These are phyloP conservation scores for Senecio squalidus DNA, from an alignment of 140 eudicot genomes.

Conservation along the genomic window DNA sequence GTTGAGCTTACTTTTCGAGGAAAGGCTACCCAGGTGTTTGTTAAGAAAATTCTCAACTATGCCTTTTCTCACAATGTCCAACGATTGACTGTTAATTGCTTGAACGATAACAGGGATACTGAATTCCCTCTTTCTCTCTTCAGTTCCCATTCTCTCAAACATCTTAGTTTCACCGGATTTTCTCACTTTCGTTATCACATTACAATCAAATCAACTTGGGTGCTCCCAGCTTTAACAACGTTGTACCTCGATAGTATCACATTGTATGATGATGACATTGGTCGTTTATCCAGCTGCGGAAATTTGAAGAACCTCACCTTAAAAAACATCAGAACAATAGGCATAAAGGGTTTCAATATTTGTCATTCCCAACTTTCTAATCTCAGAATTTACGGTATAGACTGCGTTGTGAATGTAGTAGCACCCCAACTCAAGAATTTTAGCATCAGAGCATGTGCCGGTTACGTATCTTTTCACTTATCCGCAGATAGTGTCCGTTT, in stretches of 20 bases:
- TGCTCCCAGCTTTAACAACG: conserved; percentile 19
- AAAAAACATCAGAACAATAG: not conserved
- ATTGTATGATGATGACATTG: not conserved
- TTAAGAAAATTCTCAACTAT: not conserved
- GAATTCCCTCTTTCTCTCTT: not conserved
- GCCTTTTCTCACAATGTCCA: conserved; percentile 3
- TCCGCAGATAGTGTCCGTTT: not conserved
- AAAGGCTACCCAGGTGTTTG: not conserved
- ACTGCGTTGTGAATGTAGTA: not conserved
- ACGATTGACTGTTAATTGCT: not conserved
- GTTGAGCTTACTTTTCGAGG: not conserved
- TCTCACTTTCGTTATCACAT: not conserved
- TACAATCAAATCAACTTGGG: conserved; percentile 5
- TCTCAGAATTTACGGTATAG: not conserved
- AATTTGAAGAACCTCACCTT: conserved; percentile 12
- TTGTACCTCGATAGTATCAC: conserved; percentile 8
- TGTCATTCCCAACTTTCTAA: not conserved
- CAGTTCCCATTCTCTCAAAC: not conserved
- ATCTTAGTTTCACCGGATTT: not conserved
- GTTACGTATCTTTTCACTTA: not conserved
- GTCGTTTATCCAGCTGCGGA: not conserved
- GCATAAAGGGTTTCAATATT: not conserved
- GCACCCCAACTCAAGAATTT: conserved; percentile 9
- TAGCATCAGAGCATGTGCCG: not conserved
- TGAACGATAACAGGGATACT: not conserved